phyloP scores from a whole-genome alignment of 148 eudicot species.

The Vaccinium corymbosum region DNA sequence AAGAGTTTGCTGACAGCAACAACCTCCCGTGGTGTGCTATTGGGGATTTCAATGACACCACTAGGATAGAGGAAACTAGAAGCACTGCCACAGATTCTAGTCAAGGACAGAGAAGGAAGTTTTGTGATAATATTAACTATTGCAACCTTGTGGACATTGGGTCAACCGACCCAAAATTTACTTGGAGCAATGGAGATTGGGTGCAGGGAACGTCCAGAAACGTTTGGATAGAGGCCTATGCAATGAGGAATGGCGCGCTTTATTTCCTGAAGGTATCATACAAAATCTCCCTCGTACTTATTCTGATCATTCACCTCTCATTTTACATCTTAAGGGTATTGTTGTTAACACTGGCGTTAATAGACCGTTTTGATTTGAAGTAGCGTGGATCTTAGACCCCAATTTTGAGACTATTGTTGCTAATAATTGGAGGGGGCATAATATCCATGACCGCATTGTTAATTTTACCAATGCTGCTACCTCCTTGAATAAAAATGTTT shows the following conservation, averaged over 20 bases:
- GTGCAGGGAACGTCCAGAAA: not conserved
- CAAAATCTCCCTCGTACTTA: not conserved
- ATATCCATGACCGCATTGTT: too few relatives aligned
- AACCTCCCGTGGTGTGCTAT: too few relatives aligned
- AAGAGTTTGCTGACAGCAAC: too few relatives aligned
- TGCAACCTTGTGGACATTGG: not conserved
- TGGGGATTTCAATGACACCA: too few relatives aligned
- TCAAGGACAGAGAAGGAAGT: not conserved
- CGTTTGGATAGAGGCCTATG: not conserved
- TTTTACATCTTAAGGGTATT: not conserved
- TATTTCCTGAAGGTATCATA: not conserved
- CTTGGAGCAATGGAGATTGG: not conserved
- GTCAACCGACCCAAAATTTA: not conserved
- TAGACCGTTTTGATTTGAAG: not conserved
- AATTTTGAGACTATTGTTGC: not conserved
- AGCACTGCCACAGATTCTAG: too few relatives aligned
- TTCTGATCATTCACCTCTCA: not conserved
- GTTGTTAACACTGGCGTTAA: not conserved
- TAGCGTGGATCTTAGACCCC: not conserved
- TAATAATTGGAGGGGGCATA: not conserved
- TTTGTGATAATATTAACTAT: accelerated
- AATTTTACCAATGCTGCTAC: too few relatives aligned
- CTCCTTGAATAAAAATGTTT: not conserved
- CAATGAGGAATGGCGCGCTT: not conserved
- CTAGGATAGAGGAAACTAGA: too few relatives aligned